Percentiles rank a stretch among this genome's conserved stretches.
These are phyloP conservation scores for Salix caprea DNA, from an alignment of 345 rosid species.

Conservation along the genomic window DNA sequence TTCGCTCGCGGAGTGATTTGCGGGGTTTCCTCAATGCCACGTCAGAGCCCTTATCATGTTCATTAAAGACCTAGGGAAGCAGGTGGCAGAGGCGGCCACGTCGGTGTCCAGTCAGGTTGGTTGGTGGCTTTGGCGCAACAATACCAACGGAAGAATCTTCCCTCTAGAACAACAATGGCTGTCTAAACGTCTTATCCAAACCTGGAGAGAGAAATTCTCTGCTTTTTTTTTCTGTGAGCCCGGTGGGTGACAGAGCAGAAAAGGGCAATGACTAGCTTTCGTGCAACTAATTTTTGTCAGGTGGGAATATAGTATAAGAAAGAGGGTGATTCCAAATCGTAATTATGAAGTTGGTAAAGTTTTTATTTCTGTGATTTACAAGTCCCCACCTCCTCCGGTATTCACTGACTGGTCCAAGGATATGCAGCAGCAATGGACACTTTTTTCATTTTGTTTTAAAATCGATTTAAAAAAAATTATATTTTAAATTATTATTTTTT, in stretches of 20 bases:
- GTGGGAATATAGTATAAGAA: not conserved
- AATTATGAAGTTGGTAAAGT: not conserved
- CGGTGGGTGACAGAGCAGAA: conserved; percentile 1
- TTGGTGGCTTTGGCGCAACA: conserved; percentile 8
- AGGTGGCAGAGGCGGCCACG: conserved; percentile 11
- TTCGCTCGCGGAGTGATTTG: conserved; percentile 31
- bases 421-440: not conserved
- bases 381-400: not conserved
- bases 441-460: too few relatives aligned
- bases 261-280: not conserved
- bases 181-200: not conserved
- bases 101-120: conserved; percentile 10
- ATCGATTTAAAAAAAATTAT: too few relatives aligned
- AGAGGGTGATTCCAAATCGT: not conserved
- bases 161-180: not conserved
- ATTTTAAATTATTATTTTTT: too few relatives aligned
- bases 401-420: not conserved
- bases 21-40: conserved; percentile 7
- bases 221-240: not conserved
- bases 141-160: conserved; percentile 20
- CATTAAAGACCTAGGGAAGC: not conserved
- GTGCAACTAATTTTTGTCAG: not conserved
- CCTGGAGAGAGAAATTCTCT: not conserved
- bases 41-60: not conserved
- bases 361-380: conserved; percentile 19